Conservation (phyloP, 2,329 filamentous ascomycete species). For the Penicillium sp. region DNA sequence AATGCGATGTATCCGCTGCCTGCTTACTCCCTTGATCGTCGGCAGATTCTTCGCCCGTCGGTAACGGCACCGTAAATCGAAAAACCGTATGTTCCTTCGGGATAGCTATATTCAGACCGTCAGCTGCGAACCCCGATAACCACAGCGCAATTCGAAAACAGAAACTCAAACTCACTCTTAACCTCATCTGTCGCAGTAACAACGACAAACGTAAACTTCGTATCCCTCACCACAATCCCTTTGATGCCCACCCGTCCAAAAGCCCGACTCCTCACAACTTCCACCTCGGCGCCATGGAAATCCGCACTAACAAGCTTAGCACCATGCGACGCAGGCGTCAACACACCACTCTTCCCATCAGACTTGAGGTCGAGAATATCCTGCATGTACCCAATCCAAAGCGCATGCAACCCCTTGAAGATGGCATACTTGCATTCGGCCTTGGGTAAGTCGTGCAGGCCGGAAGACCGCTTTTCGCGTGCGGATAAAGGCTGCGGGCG, state of each 20-base stretch:
- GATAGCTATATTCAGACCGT: constrained; percentile 55
- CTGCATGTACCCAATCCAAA: constrained; percentile 86
- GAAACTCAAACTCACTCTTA: constrained; percentile 59
- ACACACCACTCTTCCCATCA: constrained; percentile 31
- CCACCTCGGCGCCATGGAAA: constrained; percentile 82
- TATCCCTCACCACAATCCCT: constrained; percentile 89
- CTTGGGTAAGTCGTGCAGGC: constrained; percentile 75
- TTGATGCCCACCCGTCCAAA: constrained; percentile 78
- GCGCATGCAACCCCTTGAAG: constrained; percentile 73
- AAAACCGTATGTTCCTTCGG: constrained; percentile 93
- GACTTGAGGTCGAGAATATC: constrained; percentile 72
- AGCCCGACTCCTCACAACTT: constrained; percentile 82
- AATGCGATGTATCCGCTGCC: constrained; percentile 38
- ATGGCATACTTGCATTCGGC: constrained; percentile 71
- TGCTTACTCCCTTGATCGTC: constrained; percentile 21
- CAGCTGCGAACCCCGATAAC: no score
- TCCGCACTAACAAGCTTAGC: constrained; percentile 80
- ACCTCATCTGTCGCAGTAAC: constrained; percentile 72
- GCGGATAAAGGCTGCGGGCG: constrained; percentile 75
- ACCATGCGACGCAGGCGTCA: constrained; percentile 60
- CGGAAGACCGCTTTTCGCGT: constrained; percentile 72
- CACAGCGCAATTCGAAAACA: background rate
- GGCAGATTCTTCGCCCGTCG: constrained; percentile 24
- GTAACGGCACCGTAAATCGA: constrained; percentile 68
- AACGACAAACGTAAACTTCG: constrained; percentile 83